Base-by-base conservation (phyloP, 2,329 filamentous ascomycete genomes). In the Xylariaceae sp. region DNA sequence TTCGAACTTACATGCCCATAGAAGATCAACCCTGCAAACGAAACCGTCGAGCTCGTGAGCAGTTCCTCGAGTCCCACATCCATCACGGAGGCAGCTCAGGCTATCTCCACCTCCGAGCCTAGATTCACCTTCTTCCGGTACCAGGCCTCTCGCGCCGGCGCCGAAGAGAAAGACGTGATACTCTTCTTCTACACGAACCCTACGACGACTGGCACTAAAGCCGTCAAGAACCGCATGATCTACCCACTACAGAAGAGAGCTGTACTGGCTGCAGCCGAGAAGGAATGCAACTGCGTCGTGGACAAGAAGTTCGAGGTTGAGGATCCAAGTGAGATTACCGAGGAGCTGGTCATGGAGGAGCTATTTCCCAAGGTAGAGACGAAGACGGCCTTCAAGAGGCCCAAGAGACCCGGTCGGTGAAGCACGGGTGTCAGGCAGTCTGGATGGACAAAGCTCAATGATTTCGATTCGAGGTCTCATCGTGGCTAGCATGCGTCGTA, bases 171-270 rank as follows among this genome's bases (percentile, higher is more conserved):
- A 50, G 79, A 76, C 53, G 82, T 85, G 2, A 74, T 92, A 47
- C 76, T 92, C 4, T 94, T 94, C 74, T 84, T 94, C 68, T 92
- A 91, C 73, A 92, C 88, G 4, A 91, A 88, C 69, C 89, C 89
- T 0, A 74, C 80, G 6, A 78, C 85, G 3, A 73, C 80, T 0
- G 80, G 76, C 31, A 63, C 58, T 30, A 88, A 85, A 72, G 75
- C 80, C 50, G 88, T 94, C 74, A 91, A 89, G 74, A 86, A 88
- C 72, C 80, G 88, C 60, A 95, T 95, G 89, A 72, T 94, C 66
- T 94, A 94, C 69, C 88, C 89, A 35, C 74, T 85, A 30, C 85
- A 85, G 75, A 85, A 85, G 72, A 76, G 81, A 8, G 80, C 82
- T 29, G 86, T 89, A 2, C 74, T 91, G 32, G 72, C 75, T n/a